Evolutionary conservation across 2,329 filamentous ascomycete genomes (phyloP), one percentile per base, ranked within the genome.

Genomic region (Colletotrichum ledebouriae): DNA sequence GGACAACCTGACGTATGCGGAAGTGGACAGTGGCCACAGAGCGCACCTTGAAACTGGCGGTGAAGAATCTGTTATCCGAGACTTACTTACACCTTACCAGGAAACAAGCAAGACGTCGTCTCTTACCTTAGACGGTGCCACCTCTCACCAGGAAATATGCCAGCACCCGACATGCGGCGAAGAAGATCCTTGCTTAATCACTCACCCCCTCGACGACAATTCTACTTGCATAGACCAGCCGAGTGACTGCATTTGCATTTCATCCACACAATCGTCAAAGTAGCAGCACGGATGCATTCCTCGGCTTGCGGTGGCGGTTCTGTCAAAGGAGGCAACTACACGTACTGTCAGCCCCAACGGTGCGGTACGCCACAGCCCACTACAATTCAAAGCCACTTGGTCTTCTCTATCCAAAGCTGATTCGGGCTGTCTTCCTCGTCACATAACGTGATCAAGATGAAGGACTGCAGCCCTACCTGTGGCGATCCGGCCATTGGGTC

Each of bases 401-500:
- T 67, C 50, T 50, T 37, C 57, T 33, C 29, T 29, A 39, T 39
- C 33, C 17, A 20, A 46, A 50, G 17, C 44, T 5, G 33, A 42
- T 33, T 49, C 37, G 42, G 39, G 11, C 29, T 17, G 13, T 22
- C 63, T 29, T 17, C 39, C n/a, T 44, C 17, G 49, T 67, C 37
- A 42, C 66, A 61, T 49, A n/a, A n/a, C 62, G 60, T 53, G 34
- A 13, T 37, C 44, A 37, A 50, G 63, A 67, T 67, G 22, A 61
- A 10, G 42, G 41, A 29, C 67, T 67, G 57, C 63, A 69, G 67
- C 67, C 63, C 57, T 67, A 69, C 41, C 42, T 60, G 49, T 20
- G 42, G 50, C 57, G 12, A 67, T 53, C 17, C 52, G 41, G 33
- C 47, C 41, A 22, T 33, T 39, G 22, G 47, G 33, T 22, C 10